Evolutionary conservation across 805 yeast species (phyloP), one percentile per base, ranked within the genome.

Genomic region (Starmera caribaea): DNA sequence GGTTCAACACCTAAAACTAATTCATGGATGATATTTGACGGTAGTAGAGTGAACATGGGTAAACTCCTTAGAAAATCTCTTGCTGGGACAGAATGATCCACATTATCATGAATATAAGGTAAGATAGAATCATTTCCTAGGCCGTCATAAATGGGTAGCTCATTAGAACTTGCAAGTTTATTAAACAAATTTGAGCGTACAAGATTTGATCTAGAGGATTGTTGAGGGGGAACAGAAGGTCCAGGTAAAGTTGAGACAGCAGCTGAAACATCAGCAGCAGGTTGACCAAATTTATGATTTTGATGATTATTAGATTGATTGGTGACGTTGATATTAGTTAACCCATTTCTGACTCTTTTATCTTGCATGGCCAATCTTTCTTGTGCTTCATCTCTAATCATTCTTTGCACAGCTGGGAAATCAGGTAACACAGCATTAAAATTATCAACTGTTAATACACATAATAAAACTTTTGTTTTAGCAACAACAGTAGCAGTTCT

Each of bases 401-500:
- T 65, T 42, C 84, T 62, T 53, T 81, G 89, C 32, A 82, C 73
- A 3, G 61, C 55, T 0, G 90, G 89, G 54, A 74, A 81, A 41
- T 69, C 71, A 1, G 78, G 74, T 17, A 82, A 61, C 1, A 82
- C 81, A 10, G 65, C 59, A 44, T 72, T 70, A 37, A 82, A 65
- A 10, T 77, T 71, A 41, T 78, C 83, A 13, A 77, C 73, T 1
- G 87, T 80, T 34, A 82, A 61, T 1, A 81, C 81, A 2, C 86
- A 88, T 6, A 79, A 63, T 38, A 83, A 58, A 1, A 83, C 86
- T 47, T 69, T 73, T 1, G 84, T 72, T 44, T 80, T 61, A 3
- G 89, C 81, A 16, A 81, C 75, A 12, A 82, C 88, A 3, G 88
- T 80, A 0, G 90, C 90, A 0, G 89, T 81, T 48, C 90, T 63